These are phyloP conservation scores for Emericellopsis atlantica DNA, from an alignment of 2,329 filamentous ascomycete species.

Conservation along the genomic window DNA sequence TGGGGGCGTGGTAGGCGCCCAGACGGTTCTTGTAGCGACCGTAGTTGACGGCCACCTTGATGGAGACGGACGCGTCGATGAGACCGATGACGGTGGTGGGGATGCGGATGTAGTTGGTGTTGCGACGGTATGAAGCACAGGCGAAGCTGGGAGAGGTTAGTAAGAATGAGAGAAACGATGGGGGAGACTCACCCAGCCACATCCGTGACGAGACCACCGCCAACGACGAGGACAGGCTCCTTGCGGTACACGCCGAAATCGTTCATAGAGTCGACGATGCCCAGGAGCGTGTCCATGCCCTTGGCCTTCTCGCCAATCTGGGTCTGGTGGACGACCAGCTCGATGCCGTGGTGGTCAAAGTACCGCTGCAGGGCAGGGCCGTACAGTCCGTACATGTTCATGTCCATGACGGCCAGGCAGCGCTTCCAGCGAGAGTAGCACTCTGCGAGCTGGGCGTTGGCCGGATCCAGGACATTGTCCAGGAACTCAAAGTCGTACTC, in stretches of 20 bases:
- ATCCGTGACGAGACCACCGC: conserved; percentile 59
- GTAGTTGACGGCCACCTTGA: conserved; percentile 71
- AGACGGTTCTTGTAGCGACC: conserved; percentile 65
- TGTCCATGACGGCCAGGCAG: conserved; percentile 56
- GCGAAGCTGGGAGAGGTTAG: no score
- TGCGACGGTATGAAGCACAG: conserved; percentile 58
- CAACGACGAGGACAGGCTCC: conserved; percentile 54
- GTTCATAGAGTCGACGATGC: conserved; percentile 62
- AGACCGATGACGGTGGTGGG: conserved; percentile 65
- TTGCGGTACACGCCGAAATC: conserved; percentile 60
- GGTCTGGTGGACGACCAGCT: conserved; percentile 56
- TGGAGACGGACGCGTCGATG: conserved; percentile 63
- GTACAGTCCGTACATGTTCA: conserved; percentile 59
- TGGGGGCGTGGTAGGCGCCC: conserved; percentile 60
- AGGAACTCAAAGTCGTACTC: conserved; percentile 65
- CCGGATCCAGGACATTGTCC: conserved; percentile 51
- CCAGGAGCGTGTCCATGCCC: conserved; percentile 55
- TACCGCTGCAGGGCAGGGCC: conserved; percentile 53
- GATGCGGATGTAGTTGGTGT: conserved; percentile 62
- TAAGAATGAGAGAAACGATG: no score
- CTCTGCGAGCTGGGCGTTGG: conserved; percentile 48
- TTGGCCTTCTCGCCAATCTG: conserved; percentile 68
- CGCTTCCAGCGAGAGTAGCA: conserved; percentile 55
- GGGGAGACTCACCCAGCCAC: conserved; percentile 51
- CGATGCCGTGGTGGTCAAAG: conserved; percentile 50